Base-by-base conservation (phyloP, 2,329 filamentous ascomycete species). In the Microsporum canis region DNA sequence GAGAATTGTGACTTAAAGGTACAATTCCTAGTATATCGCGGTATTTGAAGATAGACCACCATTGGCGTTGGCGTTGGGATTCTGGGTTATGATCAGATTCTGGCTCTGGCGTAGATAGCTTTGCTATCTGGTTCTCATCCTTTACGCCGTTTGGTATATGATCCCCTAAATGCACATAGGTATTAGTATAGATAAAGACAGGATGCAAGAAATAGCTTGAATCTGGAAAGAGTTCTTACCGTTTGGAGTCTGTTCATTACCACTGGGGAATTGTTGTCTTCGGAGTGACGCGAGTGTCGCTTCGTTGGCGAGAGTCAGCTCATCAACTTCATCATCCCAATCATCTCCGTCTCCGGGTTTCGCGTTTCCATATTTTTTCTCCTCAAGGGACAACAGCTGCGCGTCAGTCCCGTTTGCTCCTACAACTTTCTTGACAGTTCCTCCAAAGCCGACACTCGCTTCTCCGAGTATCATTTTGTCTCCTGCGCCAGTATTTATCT, bases 41-140 rank as follows among this genome's bases (percentile, higher is more conserved):
- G 75, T 97, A 99, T 74, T 95, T 95, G 79, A 88, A 91, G 3
- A 91, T 95, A 71, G 86, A 84, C 89, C 91, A 97, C 76, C 74
- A 73, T 27, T 70, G 67, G 58, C 74, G 69, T 55, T 67, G 59
- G 33, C 68, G 59, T 14, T 23, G 17, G 17, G 39, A 43, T 23
- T 70, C 66, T 41, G 68, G n/a, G 39, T 69, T 68, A 56, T 66
- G 69, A 49, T 72, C 66, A 33, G 65, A 62, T 47, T 66, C 66
- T 36, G 62, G 49, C 41, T 66, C 65, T 31, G 66, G 67, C 8
- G 58, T 53, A 8, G 47, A 53, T 39, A 53, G 45, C 47, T 60
- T 60, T 39, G 45, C 34, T 8, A 60, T 5, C 33, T 59, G 57
- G n/a, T 59, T 49, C 55, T 38, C 29, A 51, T 55, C 3, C 31